Percentiles rank a stretch among this genome's conserved stretches.
Conservation (phyloP, 2,329 filamentous ascomycete genomes). For the Arthrobotrys megalospora region DNA sequence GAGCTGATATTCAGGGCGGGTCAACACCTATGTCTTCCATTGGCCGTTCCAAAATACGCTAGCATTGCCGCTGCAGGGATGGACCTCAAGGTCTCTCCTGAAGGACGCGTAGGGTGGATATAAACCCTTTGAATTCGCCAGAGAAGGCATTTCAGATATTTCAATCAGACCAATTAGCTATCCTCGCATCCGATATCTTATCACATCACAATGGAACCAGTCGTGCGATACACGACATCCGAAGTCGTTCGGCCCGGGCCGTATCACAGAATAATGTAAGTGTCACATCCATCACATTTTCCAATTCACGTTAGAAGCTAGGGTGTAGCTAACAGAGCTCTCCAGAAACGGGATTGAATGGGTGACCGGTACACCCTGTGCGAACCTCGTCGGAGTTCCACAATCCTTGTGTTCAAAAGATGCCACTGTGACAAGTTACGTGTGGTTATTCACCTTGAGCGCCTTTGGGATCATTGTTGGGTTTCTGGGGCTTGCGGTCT, state of each 20-base stretch:
- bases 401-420: constrained; percentile 17
- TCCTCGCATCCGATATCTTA: neutral
- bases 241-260: constrained; percentile 16
- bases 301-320: neutral
- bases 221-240: constrained; percentile 20
- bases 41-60: constrained; percentile 14
- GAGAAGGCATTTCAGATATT: neutral
- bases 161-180: neutral
- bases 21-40: constrained; percentile 2
- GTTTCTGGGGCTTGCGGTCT: constrained; percentile 14
- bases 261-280: constrained; percentile 18
- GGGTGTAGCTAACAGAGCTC: neutral
- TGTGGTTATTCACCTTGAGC: constrained; percentile 16
- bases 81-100: constrained; percentile 10
- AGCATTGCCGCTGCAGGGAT: constrained; percentile 19
- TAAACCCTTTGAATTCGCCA: neutral
- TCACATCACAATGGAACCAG: constrained; percentile 1
- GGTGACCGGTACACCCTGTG: constrained; percentile 10
- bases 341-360: constrained; percentile 27
- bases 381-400: constrained; percentile 19
- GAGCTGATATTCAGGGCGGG: neutral
- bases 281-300: constrained; percentile 1
- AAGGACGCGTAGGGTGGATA: constrained; percentile 7
- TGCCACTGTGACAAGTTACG: constrained; percentile 2
- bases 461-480: constrained; percentile 19